phyloP scores from a whole-genome alignment of 148 eudicot species.

The Fagopyrum homotropicum region DNA sequence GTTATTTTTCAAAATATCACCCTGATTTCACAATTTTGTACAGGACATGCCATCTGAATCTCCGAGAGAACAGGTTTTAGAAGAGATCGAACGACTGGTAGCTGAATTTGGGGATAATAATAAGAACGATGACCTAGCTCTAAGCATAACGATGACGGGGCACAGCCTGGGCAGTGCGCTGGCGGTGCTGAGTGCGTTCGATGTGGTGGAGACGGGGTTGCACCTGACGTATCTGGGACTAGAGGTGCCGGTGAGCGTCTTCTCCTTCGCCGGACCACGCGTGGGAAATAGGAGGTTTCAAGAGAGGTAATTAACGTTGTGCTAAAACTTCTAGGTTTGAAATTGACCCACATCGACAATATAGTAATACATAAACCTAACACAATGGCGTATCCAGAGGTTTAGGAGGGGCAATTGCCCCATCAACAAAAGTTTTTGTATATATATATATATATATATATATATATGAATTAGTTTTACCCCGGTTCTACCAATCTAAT shows the following conservation, averaged over 20 bases:
- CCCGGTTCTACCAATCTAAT: no score
- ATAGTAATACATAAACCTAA: no score
- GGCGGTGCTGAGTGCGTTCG: conserved; percentile 53
- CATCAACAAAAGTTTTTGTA: no score
- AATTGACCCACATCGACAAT: no score
- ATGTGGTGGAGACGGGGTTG: conserved; percentile 52
- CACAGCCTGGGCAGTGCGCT: conserved; percentile 73
- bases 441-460: no score
- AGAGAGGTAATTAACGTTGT: conserved; percentile 23
- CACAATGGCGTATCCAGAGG: no score
- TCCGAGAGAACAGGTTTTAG: conserved; percentile 37
- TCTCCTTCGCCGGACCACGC: conserved; percentile 60
- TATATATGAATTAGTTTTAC: no score
- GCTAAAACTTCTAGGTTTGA: no score
- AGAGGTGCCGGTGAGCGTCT: conserved; percentile 40
- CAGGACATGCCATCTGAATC: not conserved
- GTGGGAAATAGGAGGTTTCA: conserved; percentile 64
- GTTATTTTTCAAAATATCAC: no score
- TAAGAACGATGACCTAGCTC: conserved; percentile 15
- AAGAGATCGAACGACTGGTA: conserved; percentile 35
- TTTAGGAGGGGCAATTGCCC: no score
- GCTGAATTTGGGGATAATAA: conserved; percentile 27
- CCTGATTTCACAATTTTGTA: no score
- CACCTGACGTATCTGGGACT: conserved; percentile 24
- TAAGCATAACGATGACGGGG: conserved; percentile 69